phyloP scores from a whole-genome alignment of 352 stramenopile species.

The Globisporangium emineosum region DNA sequence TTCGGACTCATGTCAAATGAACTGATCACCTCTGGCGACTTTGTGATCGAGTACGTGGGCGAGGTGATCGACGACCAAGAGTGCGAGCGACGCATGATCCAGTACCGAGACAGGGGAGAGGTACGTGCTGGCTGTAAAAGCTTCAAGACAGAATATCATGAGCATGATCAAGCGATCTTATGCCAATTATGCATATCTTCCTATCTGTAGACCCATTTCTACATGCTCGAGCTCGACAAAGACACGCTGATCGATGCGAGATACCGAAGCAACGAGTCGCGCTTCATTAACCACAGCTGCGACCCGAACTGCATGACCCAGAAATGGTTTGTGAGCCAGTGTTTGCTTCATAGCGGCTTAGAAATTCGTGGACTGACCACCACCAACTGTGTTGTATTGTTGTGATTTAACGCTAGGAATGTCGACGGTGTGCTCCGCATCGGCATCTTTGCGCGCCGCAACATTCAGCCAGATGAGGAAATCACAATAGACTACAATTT shows the following conservation, averaged over 20 bases:
- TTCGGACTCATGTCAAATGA: conserved; percentile 89
- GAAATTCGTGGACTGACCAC: neutral
- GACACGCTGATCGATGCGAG: conserved; percentile 85
- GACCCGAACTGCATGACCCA: conserved; percentile 93
- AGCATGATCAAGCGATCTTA: no score
- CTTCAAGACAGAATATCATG: no score
- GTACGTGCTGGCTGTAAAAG: conserved; percentile 5
- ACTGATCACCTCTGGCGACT: conserved; percentile 68
- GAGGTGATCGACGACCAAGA: conserved; percentile 92
- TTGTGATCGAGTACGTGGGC: conserved; percentile 94
- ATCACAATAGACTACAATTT: conserved; percentile 89
- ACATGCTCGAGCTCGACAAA: conserved; percentile 87
- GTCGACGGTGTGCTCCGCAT: conserved; percentile 71
- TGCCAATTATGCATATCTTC: neutral
- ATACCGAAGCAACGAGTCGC: conserved; percentile 89
- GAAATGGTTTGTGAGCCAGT: conserved; percentile 70
- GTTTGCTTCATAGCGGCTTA: neutral
- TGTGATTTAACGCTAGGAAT: conserved; percentile 32
- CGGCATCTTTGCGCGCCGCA: conserved; percentile 70
- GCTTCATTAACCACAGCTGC: conserved; percentile 96
- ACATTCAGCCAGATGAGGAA: conserved; percentile 56
- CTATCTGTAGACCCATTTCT: conserved; percentile 58
- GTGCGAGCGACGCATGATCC: conserved; percentile 57
- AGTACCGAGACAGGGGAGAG: conserved; percentile 54
- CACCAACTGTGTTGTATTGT: neutral